Evolutionary conservation across 441 rosid genomes (phyloP), one percentile per base, ranked within the genome.

Genomic region (Brassica hybrid): DNA sequence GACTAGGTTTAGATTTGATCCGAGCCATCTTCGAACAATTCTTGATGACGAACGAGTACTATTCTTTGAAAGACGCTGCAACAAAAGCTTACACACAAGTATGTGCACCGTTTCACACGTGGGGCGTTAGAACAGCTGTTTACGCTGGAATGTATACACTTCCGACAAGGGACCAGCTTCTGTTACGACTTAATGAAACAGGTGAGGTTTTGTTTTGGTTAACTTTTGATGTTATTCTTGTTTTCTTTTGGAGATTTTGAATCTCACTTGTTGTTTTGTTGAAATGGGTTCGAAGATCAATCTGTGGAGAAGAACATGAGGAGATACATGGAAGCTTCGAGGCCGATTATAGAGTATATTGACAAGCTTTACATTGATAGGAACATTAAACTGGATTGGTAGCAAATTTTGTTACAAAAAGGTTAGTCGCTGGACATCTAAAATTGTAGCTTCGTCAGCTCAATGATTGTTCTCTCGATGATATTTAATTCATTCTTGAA

Each of bases 101-200:
- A 5, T 96, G 97, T 67, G 97, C 98, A 4, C 97, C 96, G 11
- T 94, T 74, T 76, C 98, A 92, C 69, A 81, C 97, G 3, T 92
- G 99, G 98, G 83, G 94, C 0, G 88, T 96, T 61, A 83, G 97
- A 69, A 86, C 97, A 4, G 97, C 99, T 1, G 99, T 91, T 78
- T 92, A 88, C 77, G 97, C 98, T 0, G 97, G 97, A 67, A 96
- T 96, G 97, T 90, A 89, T 72, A 85, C 98, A 34, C 97, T 96
- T 62, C 98, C 98, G 16, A 70, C 94, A 0, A 86, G 97, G 83
- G 92, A 91, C 6, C 97, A 89, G 64, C 98, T 94, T 69, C 77
- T 96, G 79, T 69, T 81, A 64, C 92, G 83, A 69, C 97, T 94
- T 71, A 81, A 86, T 23, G 99, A 96, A 90, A 90, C 93, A 16